Evolutionary conservation across 192 early-diverging fungal species (phyloP).

Genomic region (Powellomyces hirtus): DNA sequence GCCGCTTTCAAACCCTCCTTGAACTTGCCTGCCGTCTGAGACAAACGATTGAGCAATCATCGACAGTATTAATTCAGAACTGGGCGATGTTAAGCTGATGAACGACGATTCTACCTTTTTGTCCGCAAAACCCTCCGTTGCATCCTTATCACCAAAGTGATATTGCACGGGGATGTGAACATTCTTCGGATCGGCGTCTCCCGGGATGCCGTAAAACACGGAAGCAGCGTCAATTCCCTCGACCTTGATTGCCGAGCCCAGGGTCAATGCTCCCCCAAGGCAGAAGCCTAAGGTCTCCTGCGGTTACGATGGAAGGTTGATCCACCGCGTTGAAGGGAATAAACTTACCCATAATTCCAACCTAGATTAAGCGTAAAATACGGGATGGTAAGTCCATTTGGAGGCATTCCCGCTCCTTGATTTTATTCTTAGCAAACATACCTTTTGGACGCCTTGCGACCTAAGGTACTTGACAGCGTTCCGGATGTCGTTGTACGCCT

Average conservation of each 20-base stretch:
- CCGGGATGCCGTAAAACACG: constrained; percentile 40
- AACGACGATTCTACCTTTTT: no score
- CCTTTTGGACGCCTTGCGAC: constrained; percentile 19
- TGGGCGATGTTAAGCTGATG: neutral
- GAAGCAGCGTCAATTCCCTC: constrained; percentile 26
- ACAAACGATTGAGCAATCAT: no score
- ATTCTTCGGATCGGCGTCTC: constrained; percentile 29
- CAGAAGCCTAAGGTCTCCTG: constrained; percentile 38
- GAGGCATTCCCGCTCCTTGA: no score
- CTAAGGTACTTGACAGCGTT: constrained; percentile 32
- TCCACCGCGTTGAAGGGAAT: no score
- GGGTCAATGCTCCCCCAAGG: constrained; percentile 42
- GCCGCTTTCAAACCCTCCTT: constrained; percentile 2
- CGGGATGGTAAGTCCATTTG: no score
- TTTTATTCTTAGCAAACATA: no score
- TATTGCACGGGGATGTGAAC: constrained; percentile 35
- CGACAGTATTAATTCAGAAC: neutral
- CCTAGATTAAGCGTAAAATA: neutral
- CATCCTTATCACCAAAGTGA: constrained; percentile 41
- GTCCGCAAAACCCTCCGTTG: constrained; percentile 32
- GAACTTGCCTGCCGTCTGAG: constrained; percentile 21
- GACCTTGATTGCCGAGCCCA: constrained; percentile 27
- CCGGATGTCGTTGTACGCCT: constrained; percentile 17
- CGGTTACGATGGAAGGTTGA: no score
- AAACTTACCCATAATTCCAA: constrained; percentile 29